These are phyloP conservation scores for Gaertneriomyces semiglobifer DNA, from an alignment of 192 early-diverging fungal species.

Conservation along the genomic window DNA sequence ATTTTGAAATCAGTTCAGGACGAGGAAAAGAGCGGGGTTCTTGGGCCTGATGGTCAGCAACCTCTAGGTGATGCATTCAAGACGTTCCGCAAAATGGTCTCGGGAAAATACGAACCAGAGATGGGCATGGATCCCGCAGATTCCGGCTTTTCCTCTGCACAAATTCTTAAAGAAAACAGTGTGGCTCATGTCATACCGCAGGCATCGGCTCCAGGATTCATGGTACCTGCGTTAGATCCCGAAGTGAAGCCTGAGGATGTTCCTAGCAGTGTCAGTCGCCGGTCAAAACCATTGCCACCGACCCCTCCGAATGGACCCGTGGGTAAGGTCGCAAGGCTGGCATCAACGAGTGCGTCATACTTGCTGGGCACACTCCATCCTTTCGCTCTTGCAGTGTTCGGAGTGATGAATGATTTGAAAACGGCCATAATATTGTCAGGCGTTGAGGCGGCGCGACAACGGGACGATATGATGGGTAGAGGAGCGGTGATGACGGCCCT, in stretches of 20 bases:
- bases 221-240: constrained; percentile 15
- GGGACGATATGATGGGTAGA: constrained; percentile 5
- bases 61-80: constrained; percentile 19
- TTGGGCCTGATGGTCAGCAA: neutral
- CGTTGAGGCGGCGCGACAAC: neutral
- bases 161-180: neutral
- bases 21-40: neutral
- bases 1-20: constrained; percentile 8
- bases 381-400: neutral
- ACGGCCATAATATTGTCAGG: neutral
- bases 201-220: constrained; percentile 17
- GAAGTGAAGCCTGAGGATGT: neutral
- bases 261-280: neutral
- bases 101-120: constrained; percentile 9
- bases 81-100: constrained; percentile 21
- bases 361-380: neutral
- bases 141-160: neutral
- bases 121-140: neutral
- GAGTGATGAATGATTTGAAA: neutral
- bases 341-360: neutral
- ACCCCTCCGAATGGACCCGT: neutral
- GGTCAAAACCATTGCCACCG: neutral
- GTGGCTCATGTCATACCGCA: constrained; percentile 8
- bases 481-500: neutral
- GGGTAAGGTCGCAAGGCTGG: neutral